Percentiles rank a stretch among this genome's conserved stretches.
Evolutionary conservation across 495 filamentous ascomycete species (phyloP).

Genomic region (Trichodelitschia bisporula): DNA sequence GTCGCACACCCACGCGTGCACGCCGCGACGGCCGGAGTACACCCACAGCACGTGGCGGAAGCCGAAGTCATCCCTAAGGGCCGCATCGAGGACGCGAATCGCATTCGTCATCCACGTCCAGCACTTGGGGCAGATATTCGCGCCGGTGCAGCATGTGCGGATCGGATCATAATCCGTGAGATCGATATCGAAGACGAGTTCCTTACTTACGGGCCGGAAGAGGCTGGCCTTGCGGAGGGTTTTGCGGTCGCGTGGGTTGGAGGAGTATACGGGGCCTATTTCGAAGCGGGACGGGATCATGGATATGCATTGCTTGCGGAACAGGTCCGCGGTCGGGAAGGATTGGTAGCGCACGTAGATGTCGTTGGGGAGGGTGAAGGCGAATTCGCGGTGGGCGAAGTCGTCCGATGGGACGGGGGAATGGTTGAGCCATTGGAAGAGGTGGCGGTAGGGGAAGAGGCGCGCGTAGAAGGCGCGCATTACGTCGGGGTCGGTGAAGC

Average conservation of each 20-base stretch:
- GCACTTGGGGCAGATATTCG: constrained; percentile 81
- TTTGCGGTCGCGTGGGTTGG: constrained; percentile 88
- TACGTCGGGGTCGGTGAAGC: constrained; percentile 45
- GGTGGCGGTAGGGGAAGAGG: constrained; percentile 79
- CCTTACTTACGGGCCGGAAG: constrained; percentile 62
- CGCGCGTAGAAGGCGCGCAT: constrained; percentile 88
- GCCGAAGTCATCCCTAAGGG: constrained; percentile 77
- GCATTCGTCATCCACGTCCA: constrained; percentile 96
- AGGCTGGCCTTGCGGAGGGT: constrained; percentile 44
- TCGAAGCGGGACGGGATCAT: constrained; percentile 86
- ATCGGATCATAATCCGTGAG: constrained; percentile 96
- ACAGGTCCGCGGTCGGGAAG: constrained; percentile 67
- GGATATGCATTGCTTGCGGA: constrained; percentile 73
- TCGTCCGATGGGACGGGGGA: constrained; percentile 62
- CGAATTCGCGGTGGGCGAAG: constrained; percentile 84
- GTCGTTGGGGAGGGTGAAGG: constrained; percentile 73
- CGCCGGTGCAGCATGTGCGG: constrained; percentile 79
- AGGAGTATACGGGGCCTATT: constrained; percentile 83
- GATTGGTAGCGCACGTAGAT: constrained; percentile 83
- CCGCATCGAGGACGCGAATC: constrained; percentile 73
- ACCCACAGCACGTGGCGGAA: constrained; percentile 96
- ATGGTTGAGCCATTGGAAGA: constrained; percentile 98
- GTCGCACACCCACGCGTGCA: constrained; percentile 98
- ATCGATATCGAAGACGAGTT: constrained; percentile 97
- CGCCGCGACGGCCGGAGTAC: constrained; percentile 86